Evolutionary conservation across 2,329 filamentous ascomycete species (phyloP), one percentile per base, ranked within the genome.

Genomic region (Fusarium pseudocircinatum): DNA sequence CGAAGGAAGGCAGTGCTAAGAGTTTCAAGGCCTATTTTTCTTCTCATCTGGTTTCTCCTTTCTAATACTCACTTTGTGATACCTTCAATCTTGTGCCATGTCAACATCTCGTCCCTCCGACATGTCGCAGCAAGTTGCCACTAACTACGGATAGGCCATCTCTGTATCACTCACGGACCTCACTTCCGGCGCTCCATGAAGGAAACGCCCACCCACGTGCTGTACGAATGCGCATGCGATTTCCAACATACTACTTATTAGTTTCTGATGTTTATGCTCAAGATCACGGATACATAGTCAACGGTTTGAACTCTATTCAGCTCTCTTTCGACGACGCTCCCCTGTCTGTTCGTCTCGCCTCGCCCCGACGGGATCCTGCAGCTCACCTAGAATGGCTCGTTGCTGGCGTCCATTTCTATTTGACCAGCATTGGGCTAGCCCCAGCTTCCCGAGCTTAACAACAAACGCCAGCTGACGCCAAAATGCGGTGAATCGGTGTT

Each of bases 401-500:
- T 36, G 37, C 49, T 53, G 66, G 60, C 58, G 67, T 59, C 53
- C 50, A 57, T 56, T 70, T 52, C 58, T 54, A 75, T 70, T 75
- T 60, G 75, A 68, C 67, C 64, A 74, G 68, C 47, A 65, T 47
- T 54, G 62, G 71, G 57, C 67, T 63, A 74, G 62, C 60, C 67
- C 65, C 72, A 74, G 70, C 61, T 66, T 59, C 52, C 71, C 67
- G 74, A 76, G 61, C 60, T 67, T 67, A 53, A 74, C 64, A 73
- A 63, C 64, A 69, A 67, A 64, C 75, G 61, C 65, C 57, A 70
- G 73, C 70, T 71, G 68, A 69, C 69, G 72, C 69, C 76, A 78
- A 78, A 78, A 77, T 78, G 77, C 77, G 77, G 77, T 78, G 77
- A 78, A 78, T 77, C 69, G 54, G 58, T 57, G 47, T 58, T 67